Conservation (phyloP, 768 basidiomycete species). For the Candolleomyces efflorescens region DNA sequence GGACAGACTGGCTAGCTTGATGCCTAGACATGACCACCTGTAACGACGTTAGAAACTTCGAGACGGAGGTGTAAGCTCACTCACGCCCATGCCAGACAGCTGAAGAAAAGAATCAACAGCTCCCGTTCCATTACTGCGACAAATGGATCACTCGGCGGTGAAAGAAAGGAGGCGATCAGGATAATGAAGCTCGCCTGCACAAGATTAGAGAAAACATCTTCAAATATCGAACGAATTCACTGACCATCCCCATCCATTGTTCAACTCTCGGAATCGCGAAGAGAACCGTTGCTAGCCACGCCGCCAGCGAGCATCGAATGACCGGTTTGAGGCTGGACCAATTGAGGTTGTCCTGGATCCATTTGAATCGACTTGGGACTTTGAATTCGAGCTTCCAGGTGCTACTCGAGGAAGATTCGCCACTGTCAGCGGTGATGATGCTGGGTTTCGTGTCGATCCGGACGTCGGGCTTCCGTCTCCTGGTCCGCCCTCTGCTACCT, state of each 20-base stretch:
- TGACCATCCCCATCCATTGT: conserved; percentile 53
- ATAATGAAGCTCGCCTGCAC: conserved; percentile 60
- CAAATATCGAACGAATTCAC: conserved; percentile 6
- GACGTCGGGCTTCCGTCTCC: neutral
- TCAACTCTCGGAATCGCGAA: conserved; percentile 53
- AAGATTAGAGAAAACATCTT: neutral
- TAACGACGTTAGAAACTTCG: neutral
- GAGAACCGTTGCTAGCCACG: conserved; percentile 56
- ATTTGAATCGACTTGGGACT: conserved; percentile 22
- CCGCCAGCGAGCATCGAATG: conserved; percentile 56
- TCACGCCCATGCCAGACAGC: conserved; percentile 55
- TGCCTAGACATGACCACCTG: conserved; percentile 66
- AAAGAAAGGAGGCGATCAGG: conserved; percentile 57
- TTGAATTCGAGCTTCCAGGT: neutral
- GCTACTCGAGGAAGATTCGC: neutral
- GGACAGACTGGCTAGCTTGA: conserved; percentile 56
- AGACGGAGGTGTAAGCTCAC: conserved; percentile 18
- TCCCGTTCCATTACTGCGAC: conserved; percentile 67
- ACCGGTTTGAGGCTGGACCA: conserved; percentile 61
- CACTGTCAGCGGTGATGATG: neutral
- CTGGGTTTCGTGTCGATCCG: neutral
- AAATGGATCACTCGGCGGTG: conserved; percentile 66
- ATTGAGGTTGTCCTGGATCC: conserved; percentile 55
- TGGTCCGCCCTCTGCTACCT: neutral
- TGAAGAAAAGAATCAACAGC: conserved; percentile 46